These are phyloP conservation scores for Inga laurina DNA, from an alignment of 306 rosid species.

Conservation along the genomic window DNA sequence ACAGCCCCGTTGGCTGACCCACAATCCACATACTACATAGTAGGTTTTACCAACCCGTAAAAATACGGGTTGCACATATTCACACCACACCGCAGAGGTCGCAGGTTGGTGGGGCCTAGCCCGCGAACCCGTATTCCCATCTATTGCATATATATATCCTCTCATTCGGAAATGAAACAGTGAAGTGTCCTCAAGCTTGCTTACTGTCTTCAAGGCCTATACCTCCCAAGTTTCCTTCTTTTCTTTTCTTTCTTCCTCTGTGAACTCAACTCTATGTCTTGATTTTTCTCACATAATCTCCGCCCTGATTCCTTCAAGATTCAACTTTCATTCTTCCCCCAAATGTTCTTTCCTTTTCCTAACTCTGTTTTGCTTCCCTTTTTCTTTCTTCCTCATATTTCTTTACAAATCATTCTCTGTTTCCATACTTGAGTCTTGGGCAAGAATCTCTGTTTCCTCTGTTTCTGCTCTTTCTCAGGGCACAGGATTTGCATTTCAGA, in stretches of 20 bases:
- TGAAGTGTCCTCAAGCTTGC: conserved; percentile 14
- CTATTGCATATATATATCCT: not conserved
- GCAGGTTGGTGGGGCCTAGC: too few species aligned
- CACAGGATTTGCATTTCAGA: not conserved
- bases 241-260: conserved; percentile 35
- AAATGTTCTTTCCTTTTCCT: too few species aligned
- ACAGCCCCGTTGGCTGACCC: too few species aligned
- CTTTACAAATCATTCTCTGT: not conserved
- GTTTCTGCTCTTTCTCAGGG: not conserved
- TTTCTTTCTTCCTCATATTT: not conserved
- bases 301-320: not conserved
- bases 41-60: too few species aligned
- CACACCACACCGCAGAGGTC: too few species aligned
- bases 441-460: not conserved
- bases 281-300: conserved; percentile 47
- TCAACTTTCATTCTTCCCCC: not conserved
- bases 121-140: too few species aligned
- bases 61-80: accelerated
- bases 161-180: conserved; percentile 19
- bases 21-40: too few species aligned
- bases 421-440: not conserved
- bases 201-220: conserved; percentile 39
- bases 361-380: too few species aligned
- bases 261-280: conserved; percentile 47
- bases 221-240: conserved; percentile 36